phyloP scores from a whole-genome alignment of 1,284 basidiomycete species.

The Limonomyces culmigenus region DNA sequence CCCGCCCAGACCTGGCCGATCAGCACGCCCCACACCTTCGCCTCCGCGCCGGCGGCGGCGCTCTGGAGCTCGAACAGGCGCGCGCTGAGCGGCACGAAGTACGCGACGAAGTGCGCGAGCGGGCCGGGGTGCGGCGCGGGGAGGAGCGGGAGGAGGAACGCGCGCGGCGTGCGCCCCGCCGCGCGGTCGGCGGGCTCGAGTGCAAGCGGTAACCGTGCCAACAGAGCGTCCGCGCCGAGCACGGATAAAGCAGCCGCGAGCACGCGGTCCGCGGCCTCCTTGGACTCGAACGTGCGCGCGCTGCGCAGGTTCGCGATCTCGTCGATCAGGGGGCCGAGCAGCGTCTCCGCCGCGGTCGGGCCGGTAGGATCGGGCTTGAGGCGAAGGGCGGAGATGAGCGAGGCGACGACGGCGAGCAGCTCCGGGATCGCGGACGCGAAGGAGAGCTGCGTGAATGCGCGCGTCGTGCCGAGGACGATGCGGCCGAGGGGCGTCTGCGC shows the following conservation, averaged over 20 bases:
- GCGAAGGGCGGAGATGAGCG: slow-evolving; percentile 30
- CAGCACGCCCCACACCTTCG: slow-evolving; percentile 88
- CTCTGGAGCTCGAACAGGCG: slow-evolving; percentile 80
- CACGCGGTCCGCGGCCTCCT: slow-evolving; percentile 74
- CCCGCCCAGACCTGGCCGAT: slow-evolving; percentile 91
- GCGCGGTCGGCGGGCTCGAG: slow-evolving; percentile 61
- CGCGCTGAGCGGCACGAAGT: slow-evolving; percentile 90
- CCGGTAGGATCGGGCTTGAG: slow-evolving; percentile 17
- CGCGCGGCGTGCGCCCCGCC: slow-evolving; percentile 55
- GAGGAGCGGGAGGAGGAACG: slow-evolving; percentile 86
- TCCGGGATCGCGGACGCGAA: slow-evolving; percentile 60
- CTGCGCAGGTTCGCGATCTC: slow-evolving; percentile 64
- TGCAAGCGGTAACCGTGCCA: slow-evolving; percentile 72
- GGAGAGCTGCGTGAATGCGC: slow-evolving; percentile 53
- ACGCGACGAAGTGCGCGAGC: slow-evolving; percentile 72
- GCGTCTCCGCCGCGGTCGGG: slow-evolving; percentile 50
- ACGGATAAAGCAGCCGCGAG: slow-evolving; percentile 74
- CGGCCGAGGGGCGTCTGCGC: slow-evolving; percentile 42
- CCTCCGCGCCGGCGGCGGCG: slow-evolving; percentile 67
- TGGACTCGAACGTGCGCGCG: slow-evolving; percentile 78
- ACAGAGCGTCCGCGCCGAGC: slow-evolving; percentile 71
- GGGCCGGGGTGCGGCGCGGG: slow-evolving; percentile 69
- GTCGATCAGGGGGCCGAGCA: slow-evolving; percentile 61
- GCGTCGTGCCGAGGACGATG: slow-evolving; percentile 44
- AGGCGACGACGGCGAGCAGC: slow-evolving; percentile 44